phyloP scores from a whole-genome alignment of 768 basidiomycete species.

The Trametes elegans region DNA sequence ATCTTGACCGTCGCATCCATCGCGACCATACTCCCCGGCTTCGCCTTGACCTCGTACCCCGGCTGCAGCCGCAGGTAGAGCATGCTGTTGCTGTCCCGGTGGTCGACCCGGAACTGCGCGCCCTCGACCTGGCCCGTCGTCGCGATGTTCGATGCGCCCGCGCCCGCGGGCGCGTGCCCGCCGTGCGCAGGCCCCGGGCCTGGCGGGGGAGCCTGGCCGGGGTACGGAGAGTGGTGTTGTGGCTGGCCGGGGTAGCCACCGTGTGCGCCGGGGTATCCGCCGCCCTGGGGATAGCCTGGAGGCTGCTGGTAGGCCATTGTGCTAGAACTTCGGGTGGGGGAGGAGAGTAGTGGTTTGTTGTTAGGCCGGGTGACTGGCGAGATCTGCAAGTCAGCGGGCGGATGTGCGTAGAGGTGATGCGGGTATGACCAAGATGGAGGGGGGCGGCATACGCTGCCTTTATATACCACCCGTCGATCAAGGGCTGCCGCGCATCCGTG shows the following conservation, averaged over 20 bases:
- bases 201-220: background rate
- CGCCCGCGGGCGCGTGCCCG: background rate
- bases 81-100: constrained; percentile 35
- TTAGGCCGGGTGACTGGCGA: too few relatives aligned
- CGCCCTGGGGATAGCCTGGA: too few relatives aligned
- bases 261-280: constrained; percentile 9
- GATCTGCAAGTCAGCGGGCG: too few relatives aligned
- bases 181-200: background rate
- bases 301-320: constrained; percentile 11
- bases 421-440: too few relatives aligned
- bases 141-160: background rate
- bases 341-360: too few relatives aligned
- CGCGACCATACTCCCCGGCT: constrained; percentile 35
- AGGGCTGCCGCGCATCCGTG: too few relatives aligned
- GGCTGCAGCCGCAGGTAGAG: constrained; percentile 30
- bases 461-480: too few relatives aligned
- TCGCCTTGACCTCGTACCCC: constrained; percentile 30
- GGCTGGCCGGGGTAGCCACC: constrained; percentile 17
- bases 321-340: too few relatives aligned
- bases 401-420: too few relatives aligned
- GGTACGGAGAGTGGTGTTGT: background rate
- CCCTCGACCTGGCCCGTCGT: constrained; percentile 30
- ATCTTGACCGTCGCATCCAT: constrained; percentile 33
- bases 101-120: constrained; percentile 28
- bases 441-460: too few relatives aligned